Conservation (phyloP, 352 stramenopile genomes). For the Phytophthora citricola region DNA sequence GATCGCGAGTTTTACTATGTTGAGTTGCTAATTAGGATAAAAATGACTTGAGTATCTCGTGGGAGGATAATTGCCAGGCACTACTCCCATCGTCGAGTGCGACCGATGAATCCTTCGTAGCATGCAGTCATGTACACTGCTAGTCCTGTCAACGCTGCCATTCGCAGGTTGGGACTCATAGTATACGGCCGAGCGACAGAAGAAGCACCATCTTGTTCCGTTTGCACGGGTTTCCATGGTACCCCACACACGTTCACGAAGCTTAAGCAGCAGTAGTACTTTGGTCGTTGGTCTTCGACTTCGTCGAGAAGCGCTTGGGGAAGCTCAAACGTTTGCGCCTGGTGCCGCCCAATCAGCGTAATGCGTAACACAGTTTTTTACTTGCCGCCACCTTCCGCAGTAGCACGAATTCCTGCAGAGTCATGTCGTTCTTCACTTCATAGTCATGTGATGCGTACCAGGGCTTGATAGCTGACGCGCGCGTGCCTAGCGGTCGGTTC, state of each 20-base stretch:
- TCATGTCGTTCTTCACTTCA: slow-evolving; percentile 76
- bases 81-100: slow-evolving; percentile 52
- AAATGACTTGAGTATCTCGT: slow-evolving; percentile 9
- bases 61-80: not conserved
- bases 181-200: slow-evolving; percentile 17
- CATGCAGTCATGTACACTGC: slow-evolving; percentile 69
- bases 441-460: slow-evolving; percentile 68
- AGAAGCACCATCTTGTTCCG: slow-evolving; percentile 1
- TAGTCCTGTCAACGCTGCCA: slow-evolving; percentile 52
- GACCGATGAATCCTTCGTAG: slow-evolving; percentile 66
- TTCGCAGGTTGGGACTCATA: slow-evolving; percentile 44
- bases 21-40: slow-evolving; percentile 16
- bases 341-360: slow-evolving; percentile 69
- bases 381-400: slow-evolving; percentile 53
- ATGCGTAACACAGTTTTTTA: slow-evolving; percentile 59
- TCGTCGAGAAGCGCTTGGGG: slow-evolving; percentile 52
- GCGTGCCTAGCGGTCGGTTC: slow-evolving; percentile 11
- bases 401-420: slow-evolving; percentile 65
- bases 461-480: slow-evolving; percentile 35
- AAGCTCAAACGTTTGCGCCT: slow-evolving; percentile 78
- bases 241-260: slow-evolving; percentile 75
- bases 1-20: slow-evolving; percentile 23
- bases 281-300: slow-evolving; percentile 54
- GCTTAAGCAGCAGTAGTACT: slow-evolving; percentile 86
- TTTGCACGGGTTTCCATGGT: slow-evolving; percentile 32